Evolutionary conservation across 495 filamentous ascomycete genomes (phyloP).

Genomic region (Xylaria flabelliformis): DNA sequence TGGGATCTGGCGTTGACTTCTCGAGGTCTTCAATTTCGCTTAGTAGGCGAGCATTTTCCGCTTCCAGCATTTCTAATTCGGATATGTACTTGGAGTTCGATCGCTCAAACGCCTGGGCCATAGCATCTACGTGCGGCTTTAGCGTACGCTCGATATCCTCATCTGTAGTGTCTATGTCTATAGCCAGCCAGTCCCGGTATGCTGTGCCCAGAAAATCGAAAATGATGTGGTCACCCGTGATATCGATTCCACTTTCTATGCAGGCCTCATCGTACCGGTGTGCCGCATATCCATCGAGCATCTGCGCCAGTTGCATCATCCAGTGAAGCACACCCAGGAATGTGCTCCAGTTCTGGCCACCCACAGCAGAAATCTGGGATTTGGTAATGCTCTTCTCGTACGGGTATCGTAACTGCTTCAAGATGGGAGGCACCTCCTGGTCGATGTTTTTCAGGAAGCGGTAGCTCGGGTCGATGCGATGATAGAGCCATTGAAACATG

Average conservation of each 20-base stretch:
- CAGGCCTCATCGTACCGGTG: slow-evolving; percentile 90
- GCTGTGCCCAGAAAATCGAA: slow-evolving; percentile 87
- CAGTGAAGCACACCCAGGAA: slow-evolving; percentile 95
- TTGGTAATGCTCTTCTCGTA: slow-evolving; percentile 94
- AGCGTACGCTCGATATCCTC: slow-evolving; percentile 77
- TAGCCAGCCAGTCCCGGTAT: slow-evolving; percentile 91
- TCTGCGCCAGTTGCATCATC: slow-evolving; percentile 96
- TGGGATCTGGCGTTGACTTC: slow-evolving; percentile 80
- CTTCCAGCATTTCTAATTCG: slow-evolving; percentile 82
- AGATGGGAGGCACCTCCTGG: slow-evolving; percentile 85
- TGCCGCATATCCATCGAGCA: slow-evolving; percentile 78
- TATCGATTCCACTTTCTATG: slow-evolving; percentile 80
- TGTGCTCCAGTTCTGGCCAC: slow-evolving; percentile 92
- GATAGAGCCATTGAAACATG: slow-evolving; percentile 98
- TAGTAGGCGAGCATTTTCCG: slow-evolving; percentile 75
- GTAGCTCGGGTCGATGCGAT: slow-evolving; percentile 90
- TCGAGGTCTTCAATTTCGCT: slow-evolving; percentile 89
- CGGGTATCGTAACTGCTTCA: slow-evolving; percentile 93
- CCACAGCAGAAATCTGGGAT: slow-evolving; percentile 90
- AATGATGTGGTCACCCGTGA: slow-evolving; percentile 86
- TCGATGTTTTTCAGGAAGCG: slow-evolving; percentile 91
- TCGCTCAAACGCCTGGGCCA: slow-evolving; percentile 87
- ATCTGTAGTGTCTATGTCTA: slow-evolving; percentile 84
- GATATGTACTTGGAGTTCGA: slow-evolving; percentile 80
- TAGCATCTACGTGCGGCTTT: slow-evolving; percentile 81